Base-by-base conservation (phyloP, 176 grass and related monocot species). In the Phragmites australis region DNA sequence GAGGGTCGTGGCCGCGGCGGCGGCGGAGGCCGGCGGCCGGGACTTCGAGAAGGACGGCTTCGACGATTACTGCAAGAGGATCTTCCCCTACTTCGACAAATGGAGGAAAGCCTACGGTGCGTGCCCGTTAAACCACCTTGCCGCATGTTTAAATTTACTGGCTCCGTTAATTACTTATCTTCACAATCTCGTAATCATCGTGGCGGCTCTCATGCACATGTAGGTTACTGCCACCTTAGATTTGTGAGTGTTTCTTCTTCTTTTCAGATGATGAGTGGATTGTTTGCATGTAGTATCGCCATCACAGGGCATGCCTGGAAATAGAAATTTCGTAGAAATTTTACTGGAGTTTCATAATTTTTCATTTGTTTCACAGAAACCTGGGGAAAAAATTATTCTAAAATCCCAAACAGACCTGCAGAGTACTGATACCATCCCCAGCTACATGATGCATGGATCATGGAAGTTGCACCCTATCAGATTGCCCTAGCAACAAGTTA, bases 41-140 rank as follows among this genome's bases (percentile, higher is more conserved):
- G 82, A 83, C 71, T 81, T 86, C 50, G 57, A 75, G 13, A 75
- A 54, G 74, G 86, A 84, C 44, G 74, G 82, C 43, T 93, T 93
- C 80, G 69, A 70, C 74, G 93, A 97, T 82, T 93, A 88, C 77
- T 88, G 85, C 82, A 86, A 84, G 80, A 63, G 57, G 85, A 83
- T 98, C 75, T 98, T 98, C 81, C 96, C 96, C 71, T 94, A 94
- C 80, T 94, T 98, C 56, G 78, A 91, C 47, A 83, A 89, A 41
- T 98, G 96, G 96, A 94, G 96, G 80, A 98, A 93, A 78, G 65
- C 81, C 76, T 94, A 94, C 65, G 96, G 96, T 98, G 91, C 37
- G 40, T 52, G 19, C 22, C 23, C 51, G 13, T 13, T 23, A 42
- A 25, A n/a, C 65, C 31, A 0, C 43, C 73, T 44, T 39, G 6